phyloP scores from a whole-genome alignment of 1,284 basidiomycete genomes.

The Melampsora larici-populina region DNA sequence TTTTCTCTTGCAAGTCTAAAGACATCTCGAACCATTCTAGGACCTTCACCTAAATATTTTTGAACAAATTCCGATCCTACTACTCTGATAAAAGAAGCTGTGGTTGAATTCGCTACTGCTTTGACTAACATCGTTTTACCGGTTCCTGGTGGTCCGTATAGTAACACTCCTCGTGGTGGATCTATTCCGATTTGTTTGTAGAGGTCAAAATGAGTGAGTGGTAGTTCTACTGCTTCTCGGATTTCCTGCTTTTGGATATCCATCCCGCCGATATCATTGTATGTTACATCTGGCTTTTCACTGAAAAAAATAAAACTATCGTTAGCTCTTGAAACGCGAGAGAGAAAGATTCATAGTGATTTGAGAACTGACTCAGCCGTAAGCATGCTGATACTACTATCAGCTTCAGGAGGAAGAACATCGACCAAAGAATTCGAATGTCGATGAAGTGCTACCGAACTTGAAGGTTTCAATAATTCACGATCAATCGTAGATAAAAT shows the following conservation, averaged over 20 bases:
- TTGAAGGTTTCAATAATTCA: constrained; percentile 93
- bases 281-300: constrained; percentile 47
- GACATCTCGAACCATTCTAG: constrained; percentile 72
- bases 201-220: constrained; percentile 82
- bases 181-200: constrained; percentile 60
- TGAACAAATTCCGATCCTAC: constrained; percentile 51
- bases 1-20: constrained; percentile 77
- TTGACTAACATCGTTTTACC: constrained; percentile 53
- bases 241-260: constrained; percentile 83
- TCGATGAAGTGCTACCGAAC: constrained; percentile 93
- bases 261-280: constrained; percentile 78
- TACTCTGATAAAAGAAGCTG: constrained; percentile 51
- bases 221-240: constrained; percentile 88
- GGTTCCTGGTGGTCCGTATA: constrained; percentile 54
- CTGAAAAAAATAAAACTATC: too few species aligned
- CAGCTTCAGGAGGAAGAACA: constrained; percentile 96
- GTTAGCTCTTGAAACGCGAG: background rate
- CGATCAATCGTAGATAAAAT: constrained; percentile 96
- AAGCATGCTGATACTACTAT: constrained; percentile 93
- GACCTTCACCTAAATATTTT: constrained; percentile 53
- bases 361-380: constrained; percentile 62
- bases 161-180: constrained; percentile 52
- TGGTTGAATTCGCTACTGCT: constrained; percentile 49
- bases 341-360: background rate
- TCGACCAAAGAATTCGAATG: constrained; percentile 99